These are phyloP conservation scores for Panicum virgatum DNA, from an alignment of 202 grass and related monocot genomes.

Conservation along the genomic window DNA sequence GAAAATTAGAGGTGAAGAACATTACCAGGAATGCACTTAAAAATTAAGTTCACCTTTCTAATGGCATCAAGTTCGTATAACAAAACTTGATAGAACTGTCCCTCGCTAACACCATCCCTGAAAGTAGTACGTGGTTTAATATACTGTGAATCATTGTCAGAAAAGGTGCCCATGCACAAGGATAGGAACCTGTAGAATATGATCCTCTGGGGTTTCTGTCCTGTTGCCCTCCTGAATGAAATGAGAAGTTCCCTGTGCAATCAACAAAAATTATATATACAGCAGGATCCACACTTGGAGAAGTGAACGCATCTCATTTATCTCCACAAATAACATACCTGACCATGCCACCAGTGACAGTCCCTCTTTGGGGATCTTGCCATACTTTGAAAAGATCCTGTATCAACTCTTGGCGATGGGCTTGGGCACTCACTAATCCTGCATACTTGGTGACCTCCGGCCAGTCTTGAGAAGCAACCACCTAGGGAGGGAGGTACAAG, in stretches of 20 bases:
- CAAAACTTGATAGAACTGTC: conserved; percentile 94
- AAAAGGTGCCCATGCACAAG: conserved; percentile 11
- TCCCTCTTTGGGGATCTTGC: conserved; percentile 84
- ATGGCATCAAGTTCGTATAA: conserved; percentile 95
- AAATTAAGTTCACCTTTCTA: conserved; percentile 66
- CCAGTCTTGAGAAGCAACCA: conserved; percentile 99
- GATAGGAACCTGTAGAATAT: conserved; percentile 36
- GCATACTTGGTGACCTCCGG: conserved; percentile 99
- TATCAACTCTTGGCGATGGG: conserved; percentile 94
- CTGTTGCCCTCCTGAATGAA: conserved; percentile 80
- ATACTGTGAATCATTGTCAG: not conserved
- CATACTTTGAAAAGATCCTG: conserved; percentile 95
- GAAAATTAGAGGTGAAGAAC: not conserved
- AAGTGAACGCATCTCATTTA: conserved; percentile 8
- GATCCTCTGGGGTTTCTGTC: conserved; percentile 77
- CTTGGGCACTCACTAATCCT: conserved; percentile 91
- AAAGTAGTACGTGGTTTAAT: conserved; percentile 32
- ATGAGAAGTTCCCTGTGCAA: conserved; percentile 90
- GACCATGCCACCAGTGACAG: conserved; percentile 88
- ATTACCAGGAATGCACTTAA: not conserved
- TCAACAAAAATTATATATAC: conserved; percentile 29
- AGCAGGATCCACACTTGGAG: not conserved
- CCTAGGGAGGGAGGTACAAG: conserved; percentile 47
- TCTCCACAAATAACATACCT: conserved; percentile 55
- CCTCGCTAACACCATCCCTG: conserved; percentile 98